A percentile compares a stretch with the other conserved stretches of the same genome.
phyloP scores from a whole-genome alignment of 2,329 filamentous ascomycete species.

The Alternaria ventricosa region DNA sequence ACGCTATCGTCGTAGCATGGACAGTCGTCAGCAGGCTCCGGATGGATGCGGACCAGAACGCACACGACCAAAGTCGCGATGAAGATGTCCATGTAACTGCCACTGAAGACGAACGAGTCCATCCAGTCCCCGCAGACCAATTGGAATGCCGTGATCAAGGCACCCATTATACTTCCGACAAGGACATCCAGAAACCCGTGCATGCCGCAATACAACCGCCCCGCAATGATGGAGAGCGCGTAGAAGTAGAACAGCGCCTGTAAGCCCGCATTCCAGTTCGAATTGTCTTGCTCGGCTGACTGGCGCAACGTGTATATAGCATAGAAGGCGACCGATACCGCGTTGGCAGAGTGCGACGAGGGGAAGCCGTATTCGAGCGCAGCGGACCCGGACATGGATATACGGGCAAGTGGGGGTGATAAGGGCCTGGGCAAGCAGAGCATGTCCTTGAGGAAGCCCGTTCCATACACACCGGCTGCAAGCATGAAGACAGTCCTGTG shows the following conservation, averaged over 20 bases:
- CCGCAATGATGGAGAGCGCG: constrained; percentile 85
- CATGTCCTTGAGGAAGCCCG: constrained; percentile 93
- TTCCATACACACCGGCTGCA: constrained; percentile 70
- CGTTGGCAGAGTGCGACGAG: constrained; percentile 96
- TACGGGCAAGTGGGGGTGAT: constrained; percentile 88
- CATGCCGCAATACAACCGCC: constrained; percentile 97
- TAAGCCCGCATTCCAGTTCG: constrained; percentile 66
- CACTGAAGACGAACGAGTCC: constrained; percentile 70
- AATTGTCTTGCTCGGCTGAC: constrained; percentile 67
- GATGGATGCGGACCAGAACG: constrained; percentile 83
- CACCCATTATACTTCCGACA: constrained; percentile 78
- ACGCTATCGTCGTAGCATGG: constrained; percentile 97
- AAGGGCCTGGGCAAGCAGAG: constrained; percentile 89
- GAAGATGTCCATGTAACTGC: constrained; percentile 65
- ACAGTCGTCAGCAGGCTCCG: constrained; percentile 94
- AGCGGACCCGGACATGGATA: constrained; percentile 96
- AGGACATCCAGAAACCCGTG: constrained; percentile 94
- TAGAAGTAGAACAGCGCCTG: constrained; percentile 82
- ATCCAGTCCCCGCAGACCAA: constrained; percentile 64
- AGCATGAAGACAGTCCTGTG: constrained; percentile 62
- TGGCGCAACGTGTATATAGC: constrained; percentile 73
- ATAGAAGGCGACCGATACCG: constrained; percentile 91
- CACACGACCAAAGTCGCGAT: constrained; percentile 71
- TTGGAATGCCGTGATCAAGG: constrained; percentile 64
- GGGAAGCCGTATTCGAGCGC: constrained; percentile 97